Percentiles rank a stretch among this genome's conserved stretches.
phyloP scores from a whole-genome alignment of 495 filamentous ascomycete genomes.

The Clohesyomyces aquaticus region DNA sequence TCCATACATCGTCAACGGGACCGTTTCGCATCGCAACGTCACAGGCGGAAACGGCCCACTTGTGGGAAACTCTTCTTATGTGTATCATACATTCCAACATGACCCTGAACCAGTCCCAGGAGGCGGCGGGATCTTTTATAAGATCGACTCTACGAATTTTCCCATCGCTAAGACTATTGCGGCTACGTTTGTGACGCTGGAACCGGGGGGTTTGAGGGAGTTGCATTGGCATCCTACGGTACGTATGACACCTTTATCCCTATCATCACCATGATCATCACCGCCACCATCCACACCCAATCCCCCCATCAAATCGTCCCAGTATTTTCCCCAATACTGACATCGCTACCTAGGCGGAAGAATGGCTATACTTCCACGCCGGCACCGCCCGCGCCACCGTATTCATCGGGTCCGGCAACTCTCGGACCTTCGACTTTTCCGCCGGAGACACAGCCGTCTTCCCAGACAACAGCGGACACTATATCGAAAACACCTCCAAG shows the following conservation, averaged over 20 bases:
- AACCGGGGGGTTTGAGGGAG: slow-evolving; percentile 64
- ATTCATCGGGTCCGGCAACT: slow-evolving; percentile 61
- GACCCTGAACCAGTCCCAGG: slow-evolving; percentile 59
- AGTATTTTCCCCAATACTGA: slow-evolving; percentile 4
- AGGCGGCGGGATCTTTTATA: slow-evolving; percentile 60
- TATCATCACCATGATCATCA: no score
- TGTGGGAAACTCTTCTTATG: slow-evolving; percentile 60
- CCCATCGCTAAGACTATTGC: slow-evolving; percentile 64
- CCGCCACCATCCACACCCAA: no score
- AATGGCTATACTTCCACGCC: slow-evolving; percentile 69
- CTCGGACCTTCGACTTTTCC: slow-evolving; percentile 66
- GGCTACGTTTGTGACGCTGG: slow-evolving; percentile 61
- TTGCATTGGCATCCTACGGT: slow-evolving; percentile 73
- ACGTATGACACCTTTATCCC: no score
- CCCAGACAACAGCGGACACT: slow-evolving; percentile 67
- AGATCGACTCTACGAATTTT: slow-evolving; percentile 66
- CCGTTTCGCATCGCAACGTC: slow-evolving; percentile 53
- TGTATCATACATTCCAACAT: slow-evolving; percentile 59
- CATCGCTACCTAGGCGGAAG: slow-evolving; percentile 54
- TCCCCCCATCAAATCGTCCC: no score
- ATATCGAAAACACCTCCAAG: slow-evolving; percentile 67
- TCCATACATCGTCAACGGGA: slow-evolving; percentile 62
- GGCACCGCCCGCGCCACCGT: slow-evolving; percentile 63
- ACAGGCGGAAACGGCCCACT: slow-evolving; percentile 55
- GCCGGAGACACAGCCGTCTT: slow-evolving; percentile 68